A percentile compares a stretch with the other conserved stretches of the same genome.
Evolutionary conservation across 2,329 filamentous ascomycete genomes (phyloP).

Genomic region (Exserohilum turcica): DNA sequence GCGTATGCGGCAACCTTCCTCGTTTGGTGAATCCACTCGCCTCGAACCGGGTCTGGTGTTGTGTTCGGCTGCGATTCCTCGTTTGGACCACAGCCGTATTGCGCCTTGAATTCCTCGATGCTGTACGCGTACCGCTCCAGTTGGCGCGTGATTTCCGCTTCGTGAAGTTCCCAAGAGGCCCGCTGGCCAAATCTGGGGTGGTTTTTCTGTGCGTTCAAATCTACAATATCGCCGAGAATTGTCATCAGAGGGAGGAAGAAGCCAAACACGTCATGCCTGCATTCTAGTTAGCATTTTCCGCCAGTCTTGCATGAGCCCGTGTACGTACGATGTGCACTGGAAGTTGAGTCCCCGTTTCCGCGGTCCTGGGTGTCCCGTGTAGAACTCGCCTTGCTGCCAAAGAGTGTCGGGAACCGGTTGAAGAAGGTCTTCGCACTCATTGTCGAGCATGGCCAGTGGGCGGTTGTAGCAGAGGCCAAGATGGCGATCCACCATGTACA

Average conservation of each 20-base stretch:
- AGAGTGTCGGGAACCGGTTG: constrained; percentile 85
- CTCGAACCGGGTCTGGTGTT: constrained; percentile 51
- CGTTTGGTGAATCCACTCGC: constrained; percentile 81
- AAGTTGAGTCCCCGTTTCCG: constrained; percentile 69
- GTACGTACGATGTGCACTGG: constrained; percentile 69
- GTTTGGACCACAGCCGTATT: constrained; percentile 48
- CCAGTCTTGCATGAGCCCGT: not conserved
- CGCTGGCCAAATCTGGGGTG: constrained; percentile 82
- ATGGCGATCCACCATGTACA: constrained; percentile 84
- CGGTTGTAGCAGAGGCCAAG: constrained; percentile 89
- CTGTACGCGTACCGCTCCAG: constrained; percentile 82
- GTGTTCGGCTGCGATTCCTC: constrained; percentile 44
- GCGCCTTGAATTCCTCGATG: constrained; percentile 67
- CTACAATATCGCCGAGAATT: constrained; percentile 88
- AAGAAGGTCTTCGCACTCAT: constrained; percentile 77
- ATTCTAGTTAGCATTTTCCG: constrained; percentile 5
- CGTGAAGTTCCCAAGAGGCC: constrained; percentile 77
- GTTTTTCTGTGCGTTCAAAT: constrained; percentile 85
- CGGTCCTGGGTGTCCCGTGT: constrained; percentile 52
- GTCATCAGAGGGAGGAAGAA: constrained; percentile 93
- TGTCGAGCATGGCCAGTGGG: constrained; percentile 80
- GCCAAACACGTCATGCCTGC: constrained; percentile 78
- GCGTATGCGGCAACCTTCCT: constrained; percentile 87
- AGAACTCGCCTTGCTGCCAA: constrained; percentile 85
- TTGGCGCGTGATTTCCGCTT: constrained; percentile 77